Evolutionary conservation across 1,284 basidiomycete genomes (phyloP), one percentile per base, ranked within the genome.

Genomic region (Moesziomyces globuligerus): DNA sequence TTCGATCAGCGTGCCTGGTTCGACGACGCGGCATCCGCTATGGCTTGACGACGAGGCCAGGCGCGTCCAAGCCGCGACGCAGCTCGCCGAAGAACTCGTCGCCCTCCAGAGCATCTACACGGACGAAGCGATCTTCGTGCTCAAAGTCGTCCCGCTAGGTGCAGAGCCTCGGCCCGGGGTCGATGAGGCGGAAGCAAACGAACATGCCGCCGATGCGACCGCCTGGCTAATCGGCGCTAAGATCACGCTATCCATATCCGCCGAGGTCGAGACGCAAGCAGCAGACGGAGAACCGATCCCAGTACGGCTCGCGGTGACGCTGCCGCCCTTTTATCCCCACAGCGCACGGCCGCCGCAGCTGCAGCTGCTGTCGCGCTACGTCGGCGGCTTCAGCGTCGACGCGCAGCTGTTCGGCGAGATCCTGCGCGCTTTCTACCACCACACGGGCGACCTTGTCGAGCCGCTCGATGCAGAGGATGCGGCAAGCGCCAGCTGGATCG

Each of bases 61-160:
- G 32, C 53, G 61, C n/a, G 18, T 32, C 26, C 55, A 70, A 28
- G 48, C 73, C 10, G 60, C 60, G 1, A 51, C 56, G 9, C 66
- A 69, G 25, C 72, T 79, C 0, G 74, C 77, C 0, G 75, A 79
- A 29, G 77, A 79, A 46, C 70, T 79, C 13, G 48, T 68, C 49
- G 79, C 80, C 13, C 45, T 81, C 7, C 72, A 76, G 44, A 76
- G 75, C 50, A 81, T 81, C 56, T 81, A 79, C 44, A 72, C 71
- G 3, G 71, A 74, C 9, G 74, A 77, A 15, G 52, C 52, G 21
- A 52, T 80, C 7, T 54, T 71, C 13, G 37, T 77, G 18, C 51
- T 72, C 50, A 58, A 42, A 11, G 48, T 58, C 15, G 7, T 29
- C 2, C 37, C 48, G 7, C 37, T 50, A 25, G 39, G 23, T 13